A percentile compares a stretch with the other conserved stretches of the same genome.
Evolutionary conservation across 495 filamentous ascomycete species (phyloP).

Genomic region (Trichocladium uniseriatum): DNA sequence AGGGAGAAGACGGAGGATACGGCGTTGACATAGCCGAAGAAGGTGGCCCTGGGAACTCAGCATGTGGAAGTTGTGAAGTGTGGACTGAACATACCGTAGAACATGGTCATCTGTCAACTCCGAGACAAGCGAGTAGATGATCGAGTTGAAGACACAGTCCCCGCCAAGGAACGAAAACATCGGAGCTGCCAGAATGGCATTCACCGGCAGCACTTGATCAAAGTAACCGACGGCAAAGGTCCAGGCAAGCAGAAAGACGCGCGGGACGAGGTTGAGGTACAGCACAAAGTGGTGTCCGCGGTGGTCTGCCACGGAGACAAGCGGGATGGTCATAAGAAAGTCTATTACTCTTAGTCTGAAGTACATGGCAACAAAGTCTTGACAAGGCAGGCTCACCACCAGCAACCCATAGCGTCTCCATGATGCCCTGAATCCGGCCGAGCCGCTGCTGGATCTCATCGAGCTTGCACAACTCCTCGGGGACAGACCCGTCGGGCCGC

Average conservation of each 20-base stretch:
- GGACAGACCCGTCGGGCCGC: conserved; percentile 26
- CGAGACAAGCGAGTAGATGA: conserved; percentile 35
- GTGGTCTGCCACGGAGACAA: conserved; percentile 31
- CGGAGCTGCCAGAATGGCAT: conserved; percentile 29
- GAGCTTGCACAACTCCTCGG: conserved; percentile 40
- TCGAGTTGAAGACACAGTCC: conserved; percentile 40
- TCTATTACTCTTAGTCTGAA: too few species aligned
- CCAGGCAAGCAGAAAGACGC: conserved; percentile 34
- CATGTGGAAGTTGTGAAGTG: too few species aligned
- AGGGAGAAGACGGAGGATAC: conserved; percentile 32
- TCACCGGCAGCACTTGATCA: conserved; percentile 27
- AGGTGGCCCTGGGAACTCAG: conserved; percentile 29
- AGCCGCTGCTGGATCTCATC: conserved; percentile 36
- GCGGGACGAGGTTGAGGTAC: conserved; percentile 32
- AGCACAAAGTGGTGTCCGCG: conserved; percentile 31
- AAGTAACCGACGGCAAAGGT: conserved; percentile 33
- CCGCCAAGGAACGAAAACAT: conserved; percentile 34
- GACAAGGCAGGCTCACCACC: conserved; percentile 23
- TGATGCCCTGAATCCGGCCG: conserved; percentile 35
- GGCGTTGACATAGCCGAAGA: conserved; percentile 37
- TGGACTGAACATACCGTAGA: conserved; percentile 30
- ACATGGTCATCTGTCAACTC: conserved; percentile 31
- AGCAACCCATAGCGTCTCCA: conserved; percentile 37
- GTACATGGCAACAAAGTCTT: background rate
- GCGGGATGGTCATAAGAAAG: conserved; percentile 38